A percentile compares a stretch with the other conserved stretches of the same genome.
phyloP scores from a whole-genome alignment of 2,329 filamentous ascomycete genomes.

The Ophiostoma sp. region DNA sequence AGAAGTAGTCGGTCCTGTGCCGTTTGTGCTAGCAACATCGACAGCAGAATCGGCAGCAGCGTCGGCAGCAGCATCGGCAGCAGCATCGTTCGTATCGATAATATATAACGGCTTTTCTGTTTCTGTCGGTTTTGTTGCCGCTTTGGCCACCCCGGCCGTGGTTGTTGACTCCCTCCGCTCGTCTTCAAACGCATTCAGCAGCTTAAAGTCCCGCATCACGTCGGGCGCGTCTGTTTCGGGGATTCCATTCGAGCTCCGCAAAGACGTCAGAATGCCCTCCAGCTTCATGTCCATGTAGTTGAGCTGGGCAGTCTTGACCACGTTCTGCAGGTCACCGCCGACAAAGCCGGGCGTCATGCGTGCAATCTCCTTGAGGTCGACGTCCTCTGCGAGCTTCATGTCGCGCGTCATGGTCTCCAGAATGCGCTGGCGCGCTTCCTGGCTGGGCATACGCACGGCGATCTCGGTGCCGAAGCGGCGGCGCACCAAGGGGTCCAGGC shows the following conservation, averaged over 20 bases:
- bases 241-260: slow-evolving; percentile 12
- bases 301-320: slow-evolving; percentile 42
- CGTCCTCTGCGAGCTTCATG: slow-evolving; percentile 57
- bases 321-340: slow-evolving; percentile 73
- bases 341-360: slow-evolving; percentile 89
- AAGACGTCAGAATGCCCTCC: background rate
- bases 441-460: slow-evolving; percentile 80
- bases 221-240: background rate
- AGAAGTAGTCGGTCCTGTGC: background rate
- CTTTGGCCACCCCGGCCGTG: background rate
- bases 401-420: slow-evolving; percentile 65
- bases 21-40: background rate
- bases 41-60: background rate
- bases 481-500: slow-evolving; percentile 70
- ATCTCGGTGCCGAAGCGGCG: slow-evolving; percentile 76
- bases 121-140: slow-evolving; percentile 2
- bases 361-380: slow-evolving; percentile 69
- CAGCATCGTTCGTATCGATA: background rate
- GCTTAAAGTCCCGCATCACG: slow-evolving; percentile 13
- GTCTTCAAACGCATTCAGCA: slow-evolving; percentile 20
- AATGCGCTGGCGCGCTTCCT: slow-evolving; percentile 70
- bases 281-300: slow-evolving; percentile 17
- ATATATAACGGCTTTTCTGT: background rate
- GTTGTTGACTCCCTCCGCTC: background rate
- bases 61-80: background rate